Conservation (phyloP, 495 filamentous ascomycete genomes). For the Extremus antarcticus region DNA sequence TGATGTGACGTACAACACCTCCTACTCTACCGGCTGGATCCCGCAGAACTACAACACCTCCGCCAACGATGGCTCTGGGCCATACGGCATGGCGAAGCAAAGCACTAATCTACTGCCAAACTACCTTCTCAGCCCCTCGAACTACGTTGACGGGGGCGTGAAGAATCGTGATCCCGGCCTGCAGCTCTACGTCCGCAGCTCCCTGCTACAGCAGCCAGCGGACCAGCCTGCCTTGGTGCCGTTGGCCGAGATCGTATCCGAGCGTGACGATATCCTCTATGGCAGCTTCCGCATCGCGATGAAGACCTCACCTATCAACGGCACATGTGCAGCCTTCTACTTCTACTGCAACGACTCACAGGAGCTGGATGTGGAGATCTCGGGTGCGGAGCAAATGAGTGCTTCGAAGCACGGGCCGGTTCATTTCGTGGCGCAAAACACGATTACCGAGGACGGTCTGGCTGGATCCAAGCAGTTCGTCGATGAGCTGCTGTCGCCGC, state of each 20-base stretch:
- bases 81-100: conserved; percentile 41
- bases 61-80: conserved; percentile 41
- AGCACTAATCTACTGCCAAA: not conserved
- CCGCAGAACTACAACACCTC: conserved; percentile 54
- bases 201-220: conserved; percentile 20
- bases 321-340: conserved; percentile 69
- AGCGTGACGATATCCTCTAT: conserved; percentile 47
- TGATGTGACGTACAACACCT: conserved; percentile 30
- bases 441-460: conserved; percentile 46
- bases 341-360: conserved; percentile 72
- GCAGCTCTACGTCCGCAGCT: conserved; percentile 42
- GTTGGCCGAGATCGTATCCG: conserved; percentile 49
- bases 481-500: conserved; percentile 49
- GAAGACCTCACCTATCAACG: conserved; percentile 44
- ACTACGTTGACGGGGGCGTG: conserved; percentile 38
- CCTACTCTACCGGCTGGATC: conserved; percentile 42
- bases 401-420: conserved; percentile 36
- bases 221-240: conserved; percentile 39
- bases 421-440: conserved; percentile 53
- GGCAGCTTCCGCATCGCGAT: conserved; percentile 58
- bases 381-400: conserved; percentile 44
- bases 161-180: conserved; percentile 31
- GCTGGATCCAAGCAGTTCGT: conserved; percentile 43
- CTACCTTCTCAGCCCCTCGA: conserved; percentile 36
- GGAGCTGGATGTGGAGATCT: conserved; percentile 70